Base-by-base conservation (phyloP, 345 rosid species). In the Pelargonium nanum region DNA sequence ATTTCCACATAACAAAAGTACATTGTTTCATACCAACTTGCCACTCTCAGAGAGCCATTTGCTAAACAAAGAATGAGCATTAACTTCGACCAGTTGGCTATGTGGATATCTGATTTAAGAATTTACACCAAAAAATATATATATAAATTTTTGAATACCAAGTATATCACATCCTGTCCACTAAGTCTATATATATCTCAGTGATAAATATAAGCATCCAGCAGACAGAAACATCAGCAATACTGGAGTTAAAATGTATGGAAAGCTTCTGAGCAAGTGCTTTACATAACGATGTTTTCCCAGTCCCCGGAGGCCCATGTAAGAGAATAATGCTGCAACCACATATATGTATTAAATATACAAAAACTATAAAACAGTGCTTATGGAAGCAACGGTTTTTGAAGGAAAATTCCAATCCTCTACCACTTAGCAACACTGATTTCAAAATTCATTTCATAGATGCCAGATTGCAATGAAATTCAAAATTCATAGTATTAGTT, bases 21-120 rank as follows among this genome's bases (percentile, higher is more conserved):
- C 26, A 65, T 50, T 54, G 26, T 19, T 54, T 73, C 87, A 20
- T 79, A 93, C 99, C 96, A 93, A 75, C 72, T 93, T 93, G 71
- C 99, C 99, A 66, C 99, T 93, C 75, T 93, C 99, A 48, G 99
- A 93, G 76, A 93, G 89, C 99, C 99, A 93, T 83, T 93, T 93
- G 70, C 99, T 93, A 69, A 93, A 93, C 67, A 93, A 79, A 63
- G 99, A 89, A 74, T 93, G 99, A 48, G 99, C 99, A 78, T 93
- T 93, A 71, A 93, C 99, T 84, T 93, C 97, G 68, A 93, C 67
- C 84, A 93, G 61, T 75, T 93, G 97, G 79, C 90, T 77, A 64
- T 89, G 95, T 8, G 87, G 85, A 57, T 89, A 89, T 74, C 99
- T 93, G 88, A 77, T 52, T 59, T 60, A 60, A 65, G 57, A 68